Evolutionary conservation across 306 rosid genomes (phyloP), one percentile per base, ranked within the genome.

Genomic region (Urtica urens): DNA sequence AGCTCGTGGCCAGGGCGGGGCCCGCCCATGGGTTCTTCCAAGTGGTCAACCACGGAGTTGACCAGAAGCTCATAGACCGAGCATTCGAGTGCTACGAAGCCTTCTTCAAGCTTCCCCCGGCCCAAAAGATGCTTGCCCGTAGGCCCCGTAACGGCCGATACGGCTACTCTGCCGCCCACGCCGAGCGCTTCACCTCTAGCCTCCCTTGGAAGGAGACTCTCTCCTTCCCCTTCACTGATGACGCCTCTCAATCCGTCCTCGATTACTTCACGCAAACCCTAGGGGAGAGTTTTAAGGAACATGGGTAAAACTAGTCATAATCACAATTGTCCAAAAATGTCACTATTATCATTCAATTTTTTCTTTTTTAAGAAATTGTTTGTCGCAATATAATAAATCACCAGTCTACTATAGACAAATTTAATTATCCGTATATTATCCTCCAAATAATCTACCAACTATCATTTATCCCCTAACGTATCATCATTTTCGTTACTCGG

Each of bases 191-290:
- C 64, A 61, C 84, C 1, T 64, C 93, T 2, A 78, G 62, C 21
- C 57, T 80, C 6, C 92, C 94, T 0, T 87, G 94, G 96, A 87
- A 82, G 67, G 94, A 87, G 60, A 77, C 96, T 19, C 53, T 87
- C 22, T 74, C 96, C 35, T 87, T 82, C 39, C 72, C 59, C 1
- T 77, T 62, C 34, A 56, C 49, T 50, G 50, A 68, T 9, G 38
- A 59, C 35, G 18, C 12, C 47, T 18, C 53, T 11, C 62, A 70
- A 1, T 56, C 59, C 6, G 90, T 83, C 12, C 48, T 35, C 2
- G 65, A 74, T 52, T 77, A 66, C 69, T 83, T 80, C 30, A 49
- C 12, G 16, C 67, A 82, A 50, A 59, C 48, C 15, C 30, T 74
- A 19, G 94, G 90, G 2, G 15, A 62, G 26, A 65, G 63, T 44